These are phyloP conservation scores for Thymus mandschuricus DNA, from an alignment of 257 asterid species.

Conservation along the genomic window DNA sequence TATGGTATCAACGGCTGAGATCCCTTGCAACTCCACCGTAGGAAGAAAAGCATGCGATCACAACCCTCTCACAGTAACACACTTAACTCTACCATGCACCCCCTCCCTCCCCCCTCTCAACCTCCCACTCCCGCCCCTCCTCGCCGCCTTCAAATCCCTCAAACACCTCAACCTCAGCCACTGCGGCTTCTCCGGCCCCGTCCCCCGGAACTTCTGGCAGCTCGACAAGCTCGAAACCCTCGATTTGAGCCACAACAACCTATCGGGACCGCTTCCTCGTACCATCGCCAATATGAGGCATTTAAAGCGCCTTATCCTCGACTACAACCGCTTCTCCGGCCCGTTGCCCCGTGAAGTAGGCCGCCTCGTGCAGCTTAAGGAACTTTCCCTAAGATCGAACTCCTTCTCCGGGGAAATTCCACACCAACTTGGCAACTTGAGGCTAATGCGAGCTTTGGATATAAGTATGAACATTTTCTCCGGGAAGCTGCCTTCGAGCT, in stretches of 20 bases:
- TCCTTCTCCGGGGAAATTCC: constrained; percentile 63
- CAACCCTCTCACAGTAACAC: constrained; percentile 28
- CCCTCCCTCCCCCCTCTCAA: constrained; percentile 42
- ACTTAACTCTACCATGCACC: constrained; percentile 43
- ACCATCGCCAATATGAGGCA: constrained; percentile 40
- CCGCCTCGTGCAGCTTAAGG: constrained; percentile 47
- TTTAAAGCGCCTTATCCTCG: constrained; percentile 63
- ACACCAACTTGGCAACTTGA: constrained; percentile 52
- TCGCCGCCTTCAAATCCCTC: constrained; percentile 53
- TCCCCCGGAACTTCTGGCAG: constrained; percentile 54
- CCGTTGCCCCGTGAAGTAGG: constrained; percentile 55
- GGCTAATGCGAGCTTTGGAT: constrained; percentile 57
- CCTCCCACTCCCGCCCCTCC: constrained; percentile 53
- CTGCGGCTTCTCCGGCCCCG: constrained; percentile 57
- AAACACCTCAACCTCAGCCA: constrained; percentile 60
- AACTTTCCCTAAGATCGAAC: constrained; percentile 62
- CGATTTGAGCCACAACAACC: constrained; percentile 60
- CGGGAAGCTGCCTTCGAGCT: constrained; percentile 58
- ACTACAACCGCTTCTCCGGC: constrained; percentile 58
- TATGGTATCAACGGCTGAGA: too few species aligned
- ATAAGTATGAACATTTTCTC: constrained; percentile 63
- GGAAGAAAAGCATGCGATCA: constrained; percentile 49
- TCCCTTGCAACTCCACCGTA: constrained; percentile 60
- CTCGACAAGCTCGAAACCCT: constrained; percentile 52
- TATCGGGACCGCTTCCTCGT: constrained; percentile 52